phyloP scores from a whole-genome alignment of 257 asterid genomes.

The Solanum microdontum region DNA sequence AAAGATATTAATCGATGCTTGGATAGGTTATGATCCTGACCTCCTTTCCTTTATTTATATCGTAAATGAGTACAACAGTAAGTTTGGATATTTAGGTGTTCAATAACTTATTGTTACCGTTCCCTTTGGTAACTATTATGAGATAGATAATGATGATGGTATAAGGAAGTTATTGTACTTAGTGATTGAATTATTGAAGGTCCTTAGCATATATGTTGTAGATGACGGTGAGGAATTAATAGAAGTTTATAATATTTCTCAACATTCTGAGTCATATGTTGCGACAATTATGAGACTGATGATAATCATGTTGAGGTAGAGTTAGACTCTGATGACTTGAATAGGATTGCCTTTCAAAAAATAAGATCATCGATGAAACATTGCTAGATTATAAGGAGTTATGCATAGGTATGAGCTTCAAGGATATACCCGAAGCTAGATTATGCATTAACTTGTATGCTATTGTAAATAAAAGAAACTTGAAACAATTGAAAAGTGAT shows the following conservation, averaged over 20 bases:
- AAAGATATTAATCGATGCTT: no score
- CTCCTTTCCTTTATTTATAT: no score
- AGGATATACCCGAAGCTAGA: background rate
- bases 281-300: background rate
- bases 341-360: background rate
- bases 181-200: background rate
- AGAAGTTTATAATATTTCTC: background rate
- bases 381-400: background rate
- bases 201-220: background rate
- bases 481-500: background rate
- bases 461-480: background rate
- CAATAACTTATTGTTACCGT: no score
- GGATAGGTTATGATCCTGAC: no score
- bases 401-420: background rate
- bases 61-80: no score
- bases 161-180: background rate
- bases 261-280: background rate
- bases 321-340: background rate
- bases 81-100: no score
- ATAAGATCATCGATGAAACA: background rate
- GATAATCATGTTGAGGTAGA: background rate
- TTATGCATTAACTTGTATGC: background rate
- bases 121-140: no score
- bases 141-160: no score
- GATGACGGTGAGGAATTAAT: background rate